A percentile compares a stretch with the other conserved stretches of the same genome.
These are phyloP conservation scores for Carpinus fangiana DNA, from an alignment of 306 rosid species.

Conservation along the genomic window DNA sequence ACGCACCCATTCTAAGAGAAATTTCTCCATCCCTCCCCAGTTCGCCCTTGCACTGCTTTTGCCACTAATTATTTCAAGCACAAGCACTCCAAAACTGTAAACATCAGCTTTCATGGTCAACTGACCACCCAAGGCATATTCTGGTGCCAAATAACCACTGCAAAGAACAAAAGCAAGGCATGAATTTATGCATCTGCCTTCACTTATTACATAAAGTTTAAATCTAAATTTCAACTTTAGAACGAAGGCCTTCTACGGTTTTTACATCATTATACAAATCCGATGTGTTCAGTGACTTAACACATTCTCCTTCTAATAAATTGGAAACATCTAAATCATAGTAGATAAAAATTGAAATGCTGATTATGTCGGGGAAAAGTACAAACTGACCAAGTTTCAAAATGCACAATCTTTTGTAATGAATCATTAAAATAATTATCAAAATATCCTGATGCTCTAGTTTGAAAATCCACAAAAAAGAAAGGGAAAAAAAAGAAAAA, in stretches of 20 bases:
- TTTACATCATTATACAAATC: not conserved
- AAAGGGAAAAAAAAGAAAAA: not conserved
- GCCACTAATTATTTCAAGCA: slow-evolving; percentile 83
- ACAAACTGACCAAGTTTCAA: slow-evolving; percentile 13
- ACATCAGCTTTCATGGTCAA: slow-evolving; percentile 87
- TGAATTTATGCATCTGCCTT: not conserved
- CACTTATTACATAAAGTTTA: not conserved
- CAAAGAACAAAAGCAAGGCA: slow-evolving; percentile 30
- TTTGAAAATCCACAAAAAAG: not conserved
- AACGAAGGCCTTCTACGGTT: not conserved
- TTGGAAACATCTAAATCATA: not conserved
- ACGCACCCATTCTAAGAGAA: slow-evolving; percentile 78
- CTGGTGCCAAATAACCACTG: slow-evolving; percentile 98
- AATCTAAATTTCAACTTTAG: not conserved
- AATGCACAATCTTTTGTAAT: not conserved
- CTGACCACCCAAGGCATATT: slow-evolving; percentile 93
- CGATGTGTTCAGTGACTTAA: not conserved
- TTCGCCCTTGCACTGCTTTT: slow-evolving; percentile 61
- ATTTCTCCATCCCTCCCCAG: slow-evolving; percentile 54
- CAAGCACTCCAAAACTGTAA: slow-evolving; percentile 87
- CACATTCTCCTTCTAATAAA: not conserved
- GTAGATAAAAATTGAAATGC: not conserved
- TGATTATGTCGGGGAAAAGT: not conserved
- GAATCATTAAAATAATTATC: not conserved
- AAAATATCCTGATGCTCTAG: slow-evolving; percentile 1